These are phyloP conservation scores for Eucalyptus cloeziana DNA, from an alignment of 345 rosid species.

Conservation along the genomic window DNA sequence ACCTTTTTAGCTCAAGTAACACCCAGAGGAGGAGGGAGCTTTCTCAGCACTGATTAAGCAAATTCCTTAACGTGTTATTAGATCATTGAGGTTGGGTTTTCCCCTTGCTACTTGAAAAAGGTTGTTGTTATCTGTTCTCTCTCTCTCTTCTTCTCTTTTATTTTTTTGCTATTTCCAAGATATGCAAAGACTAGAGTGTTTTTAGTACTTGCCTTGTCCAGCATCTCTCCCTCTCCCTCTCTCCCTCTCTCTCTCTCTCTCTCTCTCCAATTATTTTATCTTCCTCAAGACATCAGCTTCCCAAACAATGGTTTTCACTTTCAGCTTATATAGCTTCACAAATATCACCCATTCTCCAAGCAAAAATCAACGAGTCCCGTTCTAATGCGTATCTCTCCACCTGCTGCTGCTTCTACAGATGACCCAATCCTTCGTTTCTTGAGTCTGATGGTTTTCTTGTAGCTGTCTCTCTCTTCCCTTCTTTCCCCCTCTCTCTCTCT, in stretches of 20 bases:
- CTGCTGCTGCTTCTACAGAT: background rate
- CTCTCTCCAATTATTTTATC: constrained; percentile 20
- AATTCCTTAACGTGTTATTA: background rate
- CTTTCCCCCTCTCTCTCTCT: background rate
- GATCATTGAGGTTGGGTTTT: background rate
- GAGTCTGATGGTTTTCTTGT: background rate
- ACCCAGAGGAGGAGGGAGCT: background rate
- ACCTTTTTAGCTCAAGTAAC: background rate
- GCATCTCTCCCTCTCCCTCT: background rate
- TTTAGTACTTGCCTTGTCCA: background rate
- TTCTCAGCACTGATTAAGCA: background rate
- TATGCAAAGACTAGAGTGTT: background rate
- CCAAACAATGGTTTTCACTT: background rate
- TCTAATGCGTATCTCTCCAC: background rate
- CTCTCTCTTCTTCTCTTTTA: background rate
- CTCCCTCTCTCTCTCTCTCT: background rate
- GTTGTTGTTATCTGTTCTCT: background rate
- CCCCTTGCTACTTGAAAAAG: background rate
- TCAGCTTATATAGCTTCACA: background rate
- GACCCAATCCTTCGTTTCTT: background rate
- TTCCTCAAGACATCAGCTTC: constrained; percentile 3
- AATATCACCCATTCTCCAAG: background rate
- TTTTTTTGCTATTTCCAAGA: background rate
- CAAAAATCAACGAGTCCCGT: background rate
- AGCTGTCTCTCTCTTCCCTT: background rate